These are phyloP conservation scores for Gracilaria domingensis DNA, from an alignment of 23 red algal species.

Conservation along the genomic window DNA sequence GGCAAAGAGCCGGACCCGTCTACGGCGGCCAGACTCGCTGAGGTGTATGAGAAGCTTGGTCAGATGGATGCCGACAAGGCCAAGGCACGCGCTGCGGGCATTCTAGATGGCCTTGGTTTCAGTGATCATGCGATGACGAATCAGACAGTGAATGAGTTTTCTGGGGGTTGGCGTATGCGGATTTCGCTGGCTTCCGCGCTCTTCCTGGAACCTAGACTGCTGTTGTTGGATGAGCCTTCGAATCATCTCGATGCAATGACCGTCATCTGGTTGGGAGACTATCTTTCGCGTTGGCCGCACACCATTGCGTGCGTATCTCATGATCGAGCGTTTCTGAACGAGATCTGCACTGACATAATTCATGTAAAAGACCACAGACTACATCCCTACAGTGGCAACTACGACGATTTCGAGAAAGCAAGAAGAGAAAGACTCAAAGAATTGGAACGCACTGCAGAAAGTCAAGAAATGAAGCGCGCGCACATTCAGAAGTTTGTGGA, in stretches of 20 bases:
- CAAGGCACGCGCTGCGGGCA: slow-evolving; percentile 81
- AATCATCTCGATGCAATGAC: slow-evolving; percentile 94
- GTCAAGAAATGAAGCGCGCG: slow-evolving; percentile 81
- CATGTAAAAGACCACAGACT: slow-evolving; percentile 91
- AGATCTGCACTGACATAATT: slow-evolving; percentile 90
- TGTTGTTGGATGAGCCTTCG: slow-evolving; percentile 93
- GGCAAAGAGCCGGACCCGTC: slow-evolving; percentile 60
- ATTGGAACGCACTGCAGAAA: slow-evolving; percentile 69
- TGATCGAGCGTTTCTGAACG: slow-evolving; percentile 95
- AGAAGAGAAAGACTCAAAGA: slow-evolving; percentile 84
- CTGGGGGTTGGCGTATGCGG: slow-evolving; percentile 98
- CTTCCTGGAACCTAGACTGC: slow-evolving; percentile 88
- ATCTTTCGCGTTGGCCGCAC: slow-evolving; percentile 77
- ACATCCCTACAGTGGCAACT: slow-evolving; percentile 93
- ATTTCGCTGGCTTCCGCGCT: slow-evolving; percentile 87
- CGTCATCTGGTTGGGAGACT: slow-evolving; percentile 87
- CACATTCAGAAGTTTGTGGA: slow-evolving; percentile 96
- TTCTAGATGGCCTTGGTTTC: slow-evolving; percentile 95
- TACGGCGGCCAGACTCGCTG: slow-evolving; percentile 58
- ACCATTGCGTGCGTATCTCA: slow-evolving; percentile 93
- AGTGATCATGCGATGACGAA: slow-evolving; percentile 67
- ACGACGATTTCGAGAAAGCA: slow-evolving; percentile 91
- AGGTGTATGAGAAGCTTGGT: slow-evolving; percentile 83
- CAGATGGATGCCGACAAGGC: slow-evolving; percentile 87
- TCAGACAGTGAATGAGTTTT: slow-evolving; percentile 77